These are phyloP conservation scores for Rhizophagus prolifer DNA, from an alignment of 192 early-diverging fungal genomes.

Conservation along the genomic window DNA sequence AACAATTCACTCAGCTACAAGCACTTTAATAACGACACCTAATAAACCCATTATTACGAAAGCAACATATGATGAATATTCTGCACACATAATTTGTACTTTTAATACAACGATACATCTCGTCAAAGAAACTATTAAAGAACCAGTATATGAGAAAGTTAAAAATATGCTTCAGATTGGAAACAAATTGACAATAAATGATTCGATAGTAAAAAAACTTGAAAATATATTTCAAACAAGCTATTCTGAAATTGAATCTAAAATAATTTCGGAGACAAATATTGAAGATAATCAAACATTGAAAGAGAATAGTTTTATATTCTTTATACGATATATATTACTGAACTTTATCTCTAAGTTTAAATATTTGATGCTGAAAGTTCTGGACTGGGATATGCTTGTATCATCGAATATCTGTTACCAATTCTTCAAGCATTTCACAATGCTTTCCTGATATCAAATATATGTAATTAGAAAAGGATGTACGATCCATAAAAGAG, in stretches of 20 bases:
- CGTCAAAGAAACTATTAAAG: not conserved
- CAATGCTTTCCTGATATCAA: not conserved
- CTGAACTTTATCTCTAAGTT: too few species aligned
- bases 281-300: constrained; percentile 23
- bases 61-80: constrained; percentile 21
- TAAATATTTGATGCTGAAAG: too few species aligned
- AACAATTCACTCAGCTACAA: not conserved
- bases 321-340: not conserved
- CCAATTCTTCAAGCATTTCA: too few species aligned
- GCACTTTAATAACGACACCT: constrained; percentile 15
- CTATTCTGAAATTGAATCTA: constrained; percentile 22
- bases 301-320: constrained; percentile 16
- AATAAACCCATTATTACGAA: constrained; percentile 25
- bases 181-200: not conserved
- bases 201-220: constrained; percentile 11
- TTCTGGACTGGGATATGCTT: too few species aligned
- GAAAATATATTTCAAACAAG: constrained; percentile 9
- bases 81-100: constrained; percentile 13
- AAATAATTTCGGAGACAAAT: constrained; percentile 21
- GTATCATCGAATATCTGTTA: too few species aligned
- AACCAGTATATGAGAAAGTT: not conserved
- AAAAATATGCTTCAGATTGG: not conserved
- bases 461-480: constrained; percentile 17
- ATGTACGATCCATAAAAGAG: constrained; percentile 3
- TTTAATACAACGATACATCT: constrained; percentile 19